Evolutionary conservation across 139 green algal genomes (phyloP).

Genomic region (Ulvella scutata): DNA sequence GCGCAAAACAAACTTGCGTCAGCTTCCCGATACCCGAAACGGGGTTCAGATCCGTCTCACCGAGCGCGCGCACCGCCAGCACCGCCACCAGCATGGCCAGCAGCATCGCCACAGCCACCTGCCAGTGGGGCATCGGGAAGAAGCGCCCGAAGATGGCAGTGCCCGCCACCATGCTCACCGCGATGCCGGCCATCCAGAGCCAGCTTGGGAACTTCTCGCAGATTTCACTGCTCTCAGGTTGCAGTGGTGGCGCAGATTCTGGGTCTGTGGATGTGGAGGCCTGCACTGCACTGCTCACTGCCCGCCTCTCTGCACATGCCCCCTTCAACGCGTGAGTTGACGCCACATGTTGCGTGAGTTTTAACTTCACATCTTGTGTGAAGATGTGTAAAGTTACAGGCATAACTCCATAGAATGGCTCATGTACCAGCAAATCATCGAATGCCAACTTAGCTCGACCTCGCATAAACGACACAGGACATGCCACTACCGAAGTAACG

Average conservation of each 20-base stretch:
- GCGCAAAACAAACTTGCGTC: conserved; percentile 39
- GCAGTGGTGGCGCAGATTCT: neutral
- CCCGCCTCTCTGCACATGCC: conserved; percentile 1
- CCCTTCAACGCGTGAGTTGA: conserved; percentile 3
- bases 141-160: conserved; percentile 22
- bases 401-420: too few species aligned
- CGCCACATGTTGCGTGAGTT: too few species aligned
- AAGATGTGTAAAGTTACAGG: too few species aligned
- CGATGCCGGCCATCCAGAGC: conserved; percentile 20
- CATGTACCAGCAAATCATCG: too few species aligned
- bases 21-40: conserved; percentile 40
- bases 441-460: too few species aligned
- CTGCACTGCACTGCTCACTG: neutral
- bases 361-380: too few species aligned
- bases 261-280: neutral
- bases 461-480: too few species aligned
- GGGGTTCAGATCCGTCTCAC: conserved; percentile 45
- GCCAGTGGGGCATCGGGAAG: conserved; percentile 22
- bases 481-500: too few species aligned
- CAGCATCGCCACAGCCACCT: conserved; percentile 24
- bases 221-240: neutral
- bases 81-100: conserved; percentile 35
- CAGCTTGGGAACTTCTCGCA: neutral
- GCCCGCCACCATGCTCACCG: conserved; percentile 15
- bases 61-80: conserved; percentile 37